phyloP scores from a whole-genome alignment of 169 alveolate genomes.

The Plasmodium fragile region DNA sequence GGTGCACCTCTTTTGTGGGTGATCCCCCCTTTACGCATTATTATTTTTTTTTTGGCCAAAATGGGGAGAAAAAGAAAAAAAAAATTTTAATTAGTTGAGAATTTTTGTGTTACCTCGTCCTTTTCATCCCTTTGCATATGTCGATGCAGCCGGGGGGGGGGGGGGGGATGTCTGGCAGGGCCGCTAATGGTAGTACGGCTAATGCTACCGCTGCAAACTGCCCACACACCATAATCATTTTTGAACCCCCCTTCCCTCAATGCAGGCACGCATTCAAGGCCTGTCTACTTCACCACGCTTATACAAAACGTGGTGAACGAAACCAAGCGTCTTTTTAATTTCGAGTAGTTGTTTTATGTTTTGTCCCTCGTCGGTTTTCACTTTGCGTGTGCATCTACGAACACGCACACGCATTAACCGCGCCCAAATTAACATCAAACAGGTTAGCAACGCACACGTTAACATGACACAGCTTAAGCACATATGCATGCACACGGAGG shows the following conservation, averaged over 20 bases:
- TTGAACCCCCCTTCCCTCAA: slow-evolving; percentile 5
- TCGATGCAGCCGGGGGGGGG: background rate
- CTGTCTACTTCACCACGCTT: slow-evolving; percentile 52
- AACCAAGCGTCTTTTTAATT: slow-evolving; percentile 46
- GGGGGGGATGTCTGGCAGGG: background rate
- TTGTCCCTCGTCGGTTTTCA: background rate
- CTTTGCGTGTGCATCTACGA: background rate
- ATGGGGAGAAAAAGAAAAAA: no score
- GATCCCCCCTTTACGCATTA: background rate
- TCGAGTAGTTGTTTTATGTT: background rate
- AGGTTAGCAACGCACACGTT: background rate
- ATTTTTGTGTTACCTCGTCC: background rate
- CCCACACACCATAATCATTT: background rate
- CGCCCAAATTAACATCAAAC: no score
- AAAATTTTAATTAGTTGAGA: no score
- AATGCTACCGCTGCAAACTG: background rate
- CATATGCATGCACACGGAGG: background rate
- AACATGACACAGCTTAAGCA: background rate
- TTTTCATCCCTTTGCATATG: background rate
- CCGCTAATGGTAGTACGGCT: background rate
- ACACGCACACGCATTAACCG: background rate
- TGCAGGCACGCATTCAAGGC: slow-evolving; percentile 74
- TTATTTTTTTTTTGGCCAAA: background rate
- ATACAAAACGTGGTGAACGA: slow-evolving; percentile 17
- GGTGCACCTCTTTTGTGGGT: no score